Percentiles rank a stretch among this genome's conserved stretches.
Conservation (phyloP, 768 basidiomycete species). For the Xerocomus potaroensis region DNA sequence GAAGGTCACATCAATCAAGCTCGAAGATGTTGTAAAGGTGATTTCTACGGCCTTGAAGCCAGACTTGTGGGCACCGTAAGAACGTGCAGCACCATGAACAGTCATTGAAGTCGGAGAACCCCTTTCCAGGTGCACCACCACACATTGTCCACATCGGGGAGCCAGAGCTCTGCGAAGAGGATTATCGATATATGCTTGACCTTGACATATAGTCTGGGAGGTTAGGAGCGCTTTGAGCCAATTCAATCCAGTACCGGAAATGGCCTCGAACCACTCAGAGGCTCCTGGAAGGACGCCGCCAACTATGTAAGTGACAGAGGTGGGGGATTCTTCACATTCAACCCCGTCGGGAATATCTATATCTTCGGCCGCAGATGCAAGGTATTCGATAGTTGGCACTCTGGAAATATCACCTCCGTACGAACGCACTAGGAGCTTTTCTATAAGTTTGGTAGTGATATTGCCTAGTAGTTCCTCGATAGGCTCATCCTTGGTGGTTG, state of each 20-base stretch:
- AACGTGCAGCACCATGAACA: slow-evolving; percentile 76
- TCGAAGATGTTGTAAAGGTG: slow-evolving; percentile 47
- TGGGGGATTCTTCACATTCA: slow-evolving; percentile 37
- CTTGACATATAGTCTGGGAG: slow-evolving; percentile 83
- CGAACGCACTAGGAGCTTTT: slow-evolving; percentile 71
- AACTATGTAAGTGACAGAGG: slow-evolving; percentile 47
- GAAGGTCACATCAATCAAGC: slow-evolving; percentile 65
- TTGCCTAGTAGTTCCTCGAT: slow-evolving; percentile 89
- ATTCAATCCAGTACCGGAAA: slow-evolving; percentile 76
- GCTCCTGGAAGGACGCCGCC: slow-evolving; percentile 53
- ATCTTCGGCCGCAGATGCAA: slow-evolving; percentile 50
- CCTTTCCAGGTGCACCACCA: slow-evolving; percentile 53
- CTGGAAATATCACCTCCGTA: slow-evolving; percentile 72
- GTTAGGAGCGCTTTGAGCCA: slow-evolving; percentile 87
- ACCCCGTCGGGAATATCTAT: slow-evolving; percentile 40
- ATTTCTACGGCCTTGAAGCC: slow-evolving; percentile 84
- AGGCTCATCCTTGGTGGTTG: slow-evolving; percentile 86
- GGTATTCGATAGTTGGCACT: slow-evolving; percentile 83
- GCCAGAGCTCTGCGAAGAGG: slow-evolving; percentile 82
- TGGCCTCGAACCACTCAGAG: slow-evolving; percentile 73
- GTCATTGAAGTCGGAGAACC: slow-evolving; percentile 53
- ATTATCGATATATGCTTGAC: slow-evolving; percentile 80
- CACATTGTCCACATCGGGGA: slow-evolving; percentile 75
- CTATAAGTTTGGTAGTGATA: slow-evolving; percentile 72
- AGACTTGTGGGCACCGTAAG: slow-evolving; percentile 64